Evolutionary conservation across 768 basidiomycete genomes (phyloP).

Genomic region (Pholiota molesta): DNA sequence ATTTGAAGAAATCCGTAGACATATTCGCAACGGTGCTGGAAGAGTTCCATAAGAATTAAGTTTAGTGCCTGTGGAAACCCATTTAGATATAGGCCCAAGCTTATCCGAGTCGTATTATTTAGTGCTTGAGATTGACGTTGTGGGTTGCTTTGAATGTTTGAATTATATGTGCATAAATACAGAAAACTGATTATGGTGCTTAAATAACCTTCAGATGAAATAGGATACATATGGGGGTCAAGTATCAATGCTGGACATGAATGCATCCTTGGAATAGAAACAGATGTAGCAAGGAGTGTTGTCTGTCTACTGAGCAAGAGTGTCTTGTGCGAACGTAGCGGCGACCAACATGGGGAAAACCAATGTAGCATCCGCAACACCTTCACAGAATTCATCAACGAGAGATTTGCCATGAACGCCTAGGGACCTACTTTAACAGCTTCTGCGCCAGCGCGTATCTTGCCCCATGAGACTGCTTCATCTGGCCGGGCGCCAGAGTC

Average conservation of each 20-base stretch:
- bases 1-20: constrained; percentile 48
- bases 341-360: constrained; percentile 96
- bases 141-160: not conserved
- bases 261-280: not conserved
- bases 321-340: constrained; percentile 80
- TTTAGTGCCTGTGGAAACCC: not conserved
- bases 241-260: not conserved
- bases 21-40: constrained; percentile 48
- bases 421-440: constrained; percentile 67
- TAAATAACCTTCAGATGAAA: not conserved
- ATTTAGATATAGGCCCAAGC: too few relatives aligned
- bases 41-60: constrained; percentile 39
- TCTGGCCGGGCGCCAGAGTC: constrained; percentile 97
- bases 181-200: not conserved
- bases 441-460: constrained; percentile 86
- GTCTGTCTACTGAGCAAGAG: not conserved
- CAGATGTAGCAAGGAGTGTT: not conserved
- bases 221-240: not conserved
- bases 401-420: constrained; percentile 10
- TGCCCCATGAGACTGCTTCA: constrained; percentile 98
- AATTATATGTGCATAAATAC: not conserved
- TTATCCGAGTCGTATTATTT: too few relatives aligned
- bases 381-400: constrained; percentile 26
- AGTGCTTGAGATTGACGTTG: not conserved
- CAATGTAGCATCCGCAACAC: constrained; percentile 97